phyloP scores from a whole-genome alignment of 2,329 filamentous ascomycete species.

The Zalaria obscura region DNA sequence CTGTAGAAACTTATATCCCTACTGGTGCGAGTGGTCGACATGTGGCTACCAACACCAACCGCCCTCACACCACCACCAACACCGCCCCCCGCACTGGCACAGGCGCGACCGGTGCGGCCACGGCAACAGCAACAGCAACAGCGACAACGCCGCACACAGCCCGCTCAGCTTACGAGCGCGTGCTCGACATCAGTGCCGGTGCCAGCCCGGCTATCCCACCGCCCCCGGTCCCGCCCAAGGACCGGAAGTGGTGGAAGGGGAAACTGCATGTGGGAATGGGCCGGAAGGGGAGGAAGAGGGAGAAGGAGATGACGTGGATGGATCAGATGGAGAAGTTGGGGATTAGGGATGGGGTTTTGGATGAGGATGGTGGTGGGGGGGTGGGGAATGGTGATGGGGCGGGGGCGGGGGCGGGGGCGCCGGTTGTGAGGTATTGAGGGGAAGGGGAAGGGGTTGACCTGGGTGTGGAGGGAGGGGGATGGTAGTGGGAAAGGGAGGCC shows the following conservation, averaged over 20 bases:
- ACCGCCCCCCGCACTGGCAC: constrained; percentile 1
- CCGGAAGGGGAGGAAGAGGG: constrained; percentile 12
- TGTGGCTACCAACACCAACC: no score
- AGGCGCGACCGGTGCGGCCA: background rate
- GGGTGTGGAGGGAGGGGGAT: no score
- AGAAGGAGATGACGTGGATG: constrained; percentile 26
- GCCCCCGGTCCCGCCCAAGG: constrained; percentile 5
- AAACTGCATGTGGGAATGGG: constrained; percentile 9
- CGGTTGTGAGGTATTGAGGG: background rate
- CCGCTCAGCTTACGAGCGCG: constrained; percentile 8
- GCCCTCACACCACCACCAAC: background rate
- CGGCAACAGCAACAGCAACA: constrained; percentile 11
- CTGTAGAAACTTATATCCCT: no score
- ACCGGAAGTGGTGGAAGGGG: constrained; percentile 14
- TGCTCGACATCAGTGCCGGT: constrained; percentile 7
- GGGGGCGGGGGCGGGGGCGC: no score
- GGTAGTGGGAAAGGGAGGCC: no score
- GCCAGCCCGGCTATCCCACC: constrained; percentile 1
- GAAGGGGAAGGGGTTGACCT: no score
- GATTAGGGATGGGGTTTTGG: constrained; percentile 24
- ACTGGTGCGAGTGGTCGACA: no score
- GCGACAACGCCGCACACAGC: constrained; percentile 2
- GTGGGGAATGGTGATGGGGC: background rate
- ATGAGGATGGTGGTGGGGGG: constrained; percentile 5
- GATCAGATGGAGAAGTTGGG: constrained; percentile 25